Conservation (phyloP, 2,329 filamentous ascomycete species). For the Neonectria coccinea region DNA sequence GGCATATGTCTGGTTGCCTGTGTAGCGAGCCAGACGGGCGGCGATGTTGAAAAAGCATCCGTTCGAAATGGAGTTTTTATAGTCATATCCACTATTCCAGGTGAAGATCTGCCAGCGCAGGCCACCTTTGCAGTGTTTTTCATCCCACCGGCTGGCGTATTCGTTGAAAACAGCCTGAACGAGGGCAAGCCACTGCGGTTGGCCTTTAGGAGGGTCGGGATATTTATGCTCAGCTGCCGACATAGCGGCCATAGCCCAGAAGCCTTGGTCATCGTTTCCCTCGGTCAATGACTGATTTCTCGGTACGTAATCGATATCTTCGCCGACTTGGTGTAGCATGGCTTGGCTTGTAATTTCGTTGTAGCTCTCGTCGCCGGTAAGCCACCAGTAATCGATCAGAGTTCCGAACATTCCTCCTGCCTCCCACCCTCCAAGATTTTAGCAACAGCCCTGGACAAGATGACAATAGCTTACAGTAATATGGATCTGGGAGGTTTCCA, state of each 20-base stretch:
- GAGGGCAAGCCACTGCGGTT: slow-evolving; percentile 79
- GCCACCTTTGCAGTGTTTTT: slow-evolving; percentile 73
- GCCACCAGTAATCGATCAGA: slow-evolving; percentile 78
- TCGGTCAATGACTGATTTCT: slow-evolving; percentile 70
- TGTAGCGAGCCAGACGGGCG: slow-evolving; percentile 80
- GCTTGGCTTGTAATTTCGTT: slow-evolving; percentile 71
- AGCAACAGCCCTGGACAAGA: too few relatives aligned
- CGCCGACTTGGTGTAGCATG: slow-evolving; percentile 70
- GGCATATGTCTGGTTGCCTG: slow-evolving; percentile 81
- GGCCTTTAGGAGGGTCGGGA: slow-evolving; percentile 70
- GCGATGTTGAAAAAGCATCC: slow-evolving; percentile 77
- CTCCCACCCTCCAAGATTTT: slow-evolving; percentile 69
- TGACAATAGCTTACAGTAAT: slow-evolving; percentile 64
- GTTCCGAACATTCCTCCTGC: slow-evolving; percentile 78
- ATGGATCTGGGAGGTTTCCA: slow-evolving; percentile 69
- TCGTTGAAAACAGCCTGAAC: slow-evolving; percentile 85
- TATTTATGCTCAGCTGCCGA: slow-evolving; percentile 82
- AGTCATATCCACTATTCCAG: slow-evolving; percentile 78
- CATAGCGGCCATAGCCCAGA: slow-evolving; percentile 88
- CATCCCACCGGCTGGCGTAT: slow-evolving; percentile 78
- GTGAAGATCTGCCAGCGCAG: slow-evolving; percentile 88
- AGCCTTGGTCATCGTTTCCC: slow-evolving; percentile 83
- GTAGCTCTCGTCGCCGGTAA: slow-evolving; percentile 75
- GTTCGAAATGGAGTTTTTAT: slow-evolving; percentile 77
- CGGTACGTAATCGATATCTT: slow-evolving; percentile 74